phyloP scores from a whole-genome alignment of 257 asterid genomes.

The Solanum etuberosum region DNA sequence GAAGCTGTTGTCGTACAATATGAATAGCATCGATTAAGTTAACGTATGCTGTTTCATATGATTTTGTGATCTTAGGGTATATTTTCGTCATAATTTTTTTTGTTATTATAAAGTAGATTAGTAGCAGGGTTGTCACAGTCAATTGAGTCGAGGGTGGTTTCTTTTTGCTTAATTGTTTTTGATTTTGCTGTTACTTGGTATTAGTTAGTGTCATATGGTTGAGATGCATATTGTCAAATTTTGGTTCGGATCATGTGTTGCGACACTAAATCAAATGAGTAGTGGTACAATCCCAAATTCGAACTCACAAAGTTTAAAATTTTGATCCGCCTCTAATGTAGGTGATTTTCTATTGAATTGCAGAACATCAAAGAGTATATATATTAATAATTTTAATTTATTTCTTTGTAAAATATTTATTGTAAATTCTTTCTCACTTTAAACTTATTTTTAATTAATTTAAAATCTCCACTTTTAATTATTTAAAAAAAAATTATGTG shows the following conservation, averaged over 20 bases:
- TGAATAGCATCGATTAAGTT: slow-evolving; percentile 17
- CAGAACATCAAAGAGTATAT: too few relatives aligned
- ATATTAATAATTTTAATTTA: too few relatives aligned
- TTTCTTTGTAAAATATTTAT: too few relatives aligned
- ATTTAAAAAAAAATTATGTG: too few relatives aligned
- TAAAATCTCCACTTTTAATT: too few relatives aligned
- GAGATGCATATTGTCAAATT: not conserved
- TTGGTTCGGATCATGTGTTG: not conserved
- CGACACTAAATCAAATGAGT: too few relatives aligned
- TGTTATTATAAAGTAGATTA: not conserved
- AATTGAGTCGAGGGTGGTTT: not conserved
- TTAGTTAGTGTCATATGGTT: not conserved
- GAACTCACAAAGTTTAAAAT: too few relatives aligned
- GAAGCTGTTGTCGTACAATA: slow-evolving; percentile 53
- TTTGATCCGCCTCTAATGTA: too few relatives aligned
- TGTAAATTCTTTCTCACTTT: too few relatives aligned
- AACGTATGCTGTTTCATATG: not conserved
- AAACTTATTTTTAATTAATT: too few relatives aligned
- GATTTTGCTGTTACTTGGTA: not conserved
- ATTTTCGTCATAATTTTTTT: not conserved
- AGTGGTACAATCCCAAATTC: too few relatives aligned
- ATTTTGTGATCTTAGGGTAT: not conserved
- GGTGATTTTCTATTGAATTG: too few relatives aligned
- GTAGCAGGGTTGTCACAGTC: not conserved
- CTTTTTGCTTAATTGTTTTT: not conserved